Evolutionary conservation across 345 rosid genomes (phyloP), one percentile per base, ranked within the genome.

Genomic region (Isatis tinctoria): DNA sequence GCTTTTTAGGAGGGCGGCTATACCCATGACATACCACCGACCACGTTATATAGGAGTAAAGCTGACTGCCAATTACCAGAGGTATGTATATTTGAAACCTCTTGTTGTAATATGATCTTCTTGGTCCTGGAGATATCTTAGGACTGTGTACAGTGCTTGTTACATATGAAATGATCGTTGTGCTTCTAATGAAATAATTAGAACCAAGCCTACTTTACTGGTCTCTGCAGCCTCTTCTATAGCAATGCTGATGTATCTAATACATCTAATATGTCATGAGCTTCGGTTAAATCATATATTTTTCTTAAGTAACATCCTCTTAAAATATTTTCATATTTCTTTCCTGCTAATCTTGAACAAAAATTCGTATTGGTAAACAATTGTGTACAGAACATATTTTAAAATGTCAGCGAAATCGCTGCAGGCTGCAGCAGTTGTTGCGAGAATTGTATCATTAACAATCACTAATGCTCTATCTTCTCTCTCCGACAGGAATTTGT

Each of bases 41-140:
- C 99, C 43, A 95, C 99, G 14, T 74, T 95, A 85, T 91, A 90
- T 37, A 82, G 99, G 81, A 95, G 99, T 73, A 95, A 90, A 88
- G 97, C 91, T 75, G 99, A 95, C 69, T 95, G 99, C 78, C 97
- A 94, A 48, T 84, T 85, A 70, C 97, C 93, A 8, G 99, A 95
- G 83, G 99, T 95, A 51, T 59, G 79, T 79, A 58, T 67, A 32
- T 59, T 68, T 32, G 5, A 16, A 32, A 16, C 57, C 39, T 43
- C 35, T 52, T 71, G 32, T 17, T 67, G 41, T 47, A 26, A 8
- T n/a, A n/a, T 54, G 52, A 49, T 52, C 62, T 6, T 74, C 51
- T 77, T 60, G 26, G 17, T 79, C 68, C 60, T 70, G 67, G 67
- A 63, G 52, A 45, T 30, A 44, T 69, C 32, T 5, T 68, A 39